phyloP scores from a whole-genome alignment of 2,329 filamentous ascomycete species.

The Dactylella cylindrospora region DNA sequence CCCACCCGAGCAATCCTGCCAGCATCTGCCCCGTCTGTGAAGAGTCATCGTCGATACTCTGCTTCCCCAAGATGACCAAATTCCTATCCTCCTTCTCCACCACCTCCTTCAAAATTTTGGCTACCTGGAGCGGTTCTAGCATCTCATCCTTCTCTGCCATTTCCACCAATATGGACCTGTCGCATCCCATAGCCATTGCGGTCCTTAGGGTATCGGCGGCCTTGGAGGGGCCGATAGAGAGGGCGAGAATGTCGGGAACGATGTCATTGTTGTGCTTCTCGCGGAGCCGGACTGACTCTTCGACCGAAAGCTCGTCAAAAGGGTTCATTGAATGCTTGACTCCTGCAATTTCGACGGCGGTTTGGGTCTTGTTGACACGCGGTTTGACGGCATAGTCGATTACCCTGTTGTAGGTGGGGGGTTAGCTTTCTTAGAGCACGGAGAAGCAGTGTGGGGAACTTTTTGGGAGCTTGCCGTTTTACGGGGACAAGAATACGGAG shows the following conservation, averaged over 20 bases:
- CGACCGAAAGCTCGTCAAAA: slow-evolving; percentile 96
- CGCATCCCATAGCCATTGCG: slow-evolving; percentile 98
- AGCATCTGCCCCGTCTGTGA: slow-evolving; percentile 98
- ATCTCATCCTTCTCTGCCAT: slow-evolving; percentile 64
- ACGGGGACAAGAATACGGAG: slow-evolving; percentile 61
- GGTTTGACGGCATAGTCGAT: slow-evolving; percentile 68
- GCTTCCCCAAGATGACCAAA: slow-evolving; percentile 91
- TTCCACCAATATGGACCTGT: slow-evolving; percentile 87
- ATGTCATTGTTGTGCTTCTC: slow-evolving; percentile 76
- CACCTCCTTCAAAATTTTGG: slow-evolving; percentile 79
- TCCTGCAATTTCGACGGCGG: slow-evolving; percentile 84
- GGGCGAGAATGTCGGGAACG: slow-evolving; percentile 87
- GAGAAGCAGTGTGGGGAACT: neutral
- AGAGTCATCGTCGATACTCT: slow-evolving; percentile 96
- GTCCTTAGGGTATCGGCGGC: slow-evolving; percentile 85
- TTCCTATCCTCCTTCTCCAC: slow-evolving; percentile 85
- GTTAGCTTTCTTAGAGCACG: slow-evolving; percentile 3
- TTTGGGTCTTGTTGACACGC: slow-evolving; percentile 70
- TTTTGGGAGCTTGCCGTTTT: slow-evolving; percentile 53
- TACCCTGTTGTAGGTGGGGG: slow-evolving; percentile 50
- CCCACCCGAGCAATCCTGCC: slow-evolving; percentile 85
- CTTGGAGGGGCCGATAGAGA: slow-evolving; percentile 86
- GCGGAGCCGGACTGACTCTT: slow-evolving; percentile 92
- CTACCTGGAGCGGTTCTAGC: slow-evolving; percentile 85
- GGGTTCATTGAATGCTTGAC: slow-evolving; percentile 99